These are phyloP conservation scores for Penicillium sp. DNA, from an alignment of 2,329 filamentous ascomycete genomes.

Conservation along the genomic window DNA sequence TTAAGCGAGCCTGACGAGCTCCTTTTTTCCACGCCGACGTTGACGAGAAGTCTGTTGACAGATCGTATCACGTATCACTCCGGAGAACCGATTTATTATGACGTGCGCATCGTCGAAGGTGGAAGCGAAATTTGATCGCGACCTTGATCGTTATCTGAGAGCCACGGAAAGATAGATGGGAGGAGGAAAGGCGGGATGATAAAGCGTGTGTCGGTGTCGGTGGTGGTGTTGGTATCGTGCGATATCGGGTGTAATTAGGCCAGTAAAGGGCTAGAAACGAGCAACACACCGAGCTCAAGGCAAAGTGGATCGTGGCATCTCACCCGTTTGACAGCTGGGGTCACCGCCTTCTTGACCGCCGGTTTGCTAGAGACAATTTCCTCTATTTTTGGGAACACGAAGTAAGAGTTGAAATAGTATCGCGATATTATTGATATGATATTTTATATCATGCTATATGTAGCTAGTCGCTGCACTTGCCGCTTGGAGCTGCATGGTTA, in stretches of 20 bases:
- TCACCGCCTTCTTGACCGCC: conserved; percentile 23
- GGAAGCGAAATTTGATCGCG: conserved; percentile 9
- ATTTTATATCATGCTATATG: not conserved
- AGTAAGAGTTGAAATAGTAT: too few species aligned
- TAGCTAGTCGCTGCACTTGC: not conserved
- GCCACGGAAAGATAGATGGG: not conserved
- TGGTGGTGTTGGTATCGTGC: not conserved
- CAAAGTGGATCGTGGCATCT: conserved; percentile 25
- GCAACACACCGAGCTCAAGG: conserved; percentile 1
- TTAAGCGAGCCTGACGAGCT: not conserved
- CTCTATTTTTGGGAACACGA: too few species aligned
- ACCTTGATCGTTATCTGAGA: conserved; percentile 8
- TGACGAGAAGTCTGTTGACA: not conserved
- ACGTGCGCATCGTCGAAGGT: conserved; percentile 17
- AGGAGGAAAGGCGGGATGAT: not conserved
- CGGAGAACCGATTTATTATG: conserved; percentile 5
- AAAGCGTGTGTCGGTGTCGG: not conserved
- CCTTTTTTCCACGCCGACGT: too few species aligned
- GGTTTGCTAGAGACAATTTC: not conserved
- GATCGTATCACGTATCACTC: not conserved
- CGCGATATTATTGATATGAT: not conserved
- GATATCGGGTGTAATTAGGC: not conserved
- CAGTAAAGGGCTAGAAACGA: conserved; percentile 1
- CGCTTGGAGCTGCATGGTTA: not conserved
- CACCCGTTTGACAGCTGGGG: conserved; percentile 15